Percentiles rank a stretch among this genome's conserved stretches.
Evolutionary conservation across 2,329 filamentous ascomycete species (phyloP).

Genomic region (Neonectria hederae): DNA sequence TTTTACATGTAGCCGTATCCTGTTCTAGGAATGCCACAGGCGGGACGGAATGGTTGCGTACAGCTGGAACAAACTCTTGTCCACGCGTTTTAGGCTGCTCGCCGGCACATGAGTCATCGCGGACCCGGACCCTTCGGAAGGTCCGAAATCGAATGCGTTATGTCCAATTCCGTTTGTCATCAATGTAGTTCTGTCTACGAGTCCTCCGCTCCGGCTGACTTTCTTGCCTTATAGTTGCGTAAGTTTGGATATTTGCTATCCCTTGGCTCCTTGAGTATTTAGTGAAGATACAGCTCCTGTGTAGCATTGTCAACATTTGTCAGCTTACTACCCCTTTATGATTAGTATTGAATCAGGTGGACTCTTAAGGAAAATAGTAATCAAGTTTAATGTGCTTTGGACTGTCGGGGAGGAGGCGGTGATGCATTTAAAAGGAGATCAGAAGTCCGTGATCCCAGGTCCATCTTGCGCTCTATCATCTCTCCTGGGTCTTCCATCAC

Average conservation of each 20-base stretch:
- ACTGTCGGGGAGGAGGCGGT: neutral
- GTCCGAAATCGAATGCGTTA: neutral
- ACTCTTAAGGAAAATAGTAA: neutral
- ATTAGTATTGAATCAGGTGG: neutral
- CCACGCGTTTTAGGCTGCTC: too few species aligned
- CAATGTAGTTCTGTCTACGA: neutral
- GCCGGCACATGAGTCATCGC: too few species aligned
- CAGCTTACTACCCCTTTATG: neutral
- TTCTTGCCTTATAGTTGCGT: neutral
- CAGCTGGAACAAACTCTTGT: too few species aligned
- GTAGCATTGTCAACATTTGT: neutral
- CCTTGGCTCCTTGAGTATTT: neutral
- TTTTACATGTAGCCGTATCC: too few species aligned
- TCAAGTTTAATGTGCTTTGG: neutral
- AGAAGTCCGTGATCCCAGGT: neutral
- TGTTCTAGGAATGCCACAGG: too few species aligned
- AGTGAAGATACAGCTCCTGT: neutral
- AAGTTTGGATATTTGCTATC: neutral
- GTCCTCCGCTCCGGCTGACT: conserved; percentile 1
- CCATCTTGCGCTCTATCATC: neutral
- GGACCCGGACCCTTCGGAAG: neutral
- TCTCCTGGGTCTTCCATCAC: neutral
- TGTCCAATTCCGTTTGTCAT: neutral
- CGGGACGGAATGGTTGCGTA: too few species aligned
- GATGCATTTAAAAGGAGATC: neutral